Percentiles rank a stretch among this genome's conserved stretches.
Evolutionary conservation across 352 stramenopile genomes (phyloP).

Genomic region (Blastocystis hominis): DNA sequence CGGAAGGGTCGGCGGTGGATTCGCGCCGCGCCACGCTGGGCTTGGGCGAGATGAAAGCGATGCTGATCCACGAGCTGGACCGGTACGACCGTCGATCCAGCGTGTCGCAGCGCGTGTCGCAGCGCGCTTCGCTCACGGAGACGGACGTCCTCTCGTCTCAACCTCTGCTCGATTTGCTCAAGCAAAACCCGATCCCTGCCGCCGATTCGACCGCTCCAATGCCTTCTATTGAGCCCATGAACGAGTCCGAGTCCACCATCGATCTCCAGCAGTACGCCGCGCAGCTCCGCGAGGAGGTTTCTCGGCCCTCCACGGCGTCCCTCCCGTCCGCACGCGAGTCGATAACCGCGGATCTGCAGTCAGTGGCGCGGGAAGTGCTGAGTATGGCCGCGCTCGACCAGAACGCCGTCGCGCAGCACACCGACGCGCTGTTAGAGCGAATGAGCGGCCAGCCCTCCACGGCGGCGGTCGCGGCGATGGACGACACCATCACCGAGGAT

Average conservation of each 20-base stretch:
- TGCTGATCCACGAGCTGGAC: constrained; percentile 7
- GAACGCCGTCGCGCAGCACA: background rate
- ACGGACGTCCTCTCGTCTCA: background rate
- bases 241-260: background rate
- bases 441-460: background rate
- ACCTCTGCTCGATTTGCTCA: background rate
- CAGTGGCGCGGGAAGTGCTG: background rate
- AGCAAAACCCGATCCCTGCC: background rate
- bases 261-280: background rate
- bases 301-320: background rate
- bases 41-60: constrained; percentile 6
- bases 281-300: background rate
- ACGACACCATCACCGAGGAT: constrained; percentile 12
- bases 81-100: background rate
- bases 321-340: background rate
- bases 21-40: background rate
- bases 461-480: background rate
- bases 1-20: background rate
- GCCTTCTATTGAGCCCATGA: background rate
- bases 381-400: background rate
- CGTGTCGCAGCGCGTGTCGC: background rate
- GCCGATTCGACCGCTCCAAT: background rate
- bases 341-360: background rate
- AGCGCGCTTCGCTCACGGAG: background rate
- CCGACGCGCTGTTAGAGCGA: background rate